phyloP scores from a whole-genome alignment of 495 filamentous ascomycete species.

The Neurospora sp. region DNA sequence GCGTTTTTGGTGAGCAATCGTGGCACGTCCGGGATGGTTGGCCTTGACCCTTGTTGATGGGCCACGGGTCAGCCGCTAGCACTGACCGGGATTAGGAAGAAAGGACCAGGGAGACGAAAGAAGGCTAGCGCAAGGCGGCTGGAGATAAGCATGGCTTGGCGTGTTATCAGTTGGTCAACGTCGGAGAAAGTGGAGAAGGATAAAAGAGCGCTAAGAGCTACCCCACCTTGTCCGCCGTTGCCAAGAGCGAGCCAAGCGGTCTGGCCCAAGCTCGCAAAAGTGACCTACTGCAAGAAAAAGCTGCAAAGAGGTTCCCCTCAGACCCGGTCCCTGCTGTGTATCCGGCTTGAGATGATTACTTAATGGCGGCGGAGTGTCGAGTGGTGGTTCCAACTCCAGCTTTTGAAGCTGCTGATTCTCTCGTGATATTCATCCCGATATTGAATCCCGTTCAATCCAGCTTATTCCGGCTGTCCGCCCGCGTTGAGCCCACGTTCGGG shows the following conservation, averaged over 20 bases:
- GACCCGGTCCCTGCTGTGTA: not conserved
- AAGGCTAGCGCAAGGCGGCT: not conserved
- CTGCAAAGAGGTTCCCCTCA: not conserved
- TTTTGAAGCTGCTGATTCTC: not conserved
- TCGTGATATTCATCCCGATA: not conserved
- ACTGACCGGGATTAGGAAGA: not conserved
- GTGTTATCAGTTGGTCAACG: not conserved
- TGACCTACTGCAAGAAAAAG: not conserved
- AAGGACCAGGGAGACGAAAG: not conserved
- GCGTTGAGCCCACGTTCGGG: not conserved
- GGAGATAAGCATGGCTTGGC: not conserved
- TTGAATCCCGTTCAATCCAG: not conserved
- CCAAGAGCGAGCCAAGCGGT: not conserved
- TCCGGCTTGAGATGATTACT: not conserved
- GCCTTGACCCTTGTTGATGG: too few relatives aligned
- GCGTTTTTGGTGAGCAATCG: too few relatives aligned
- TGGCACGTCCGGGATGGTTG: too few relatives aligned
- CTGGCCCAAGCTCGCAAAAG: not conserved
- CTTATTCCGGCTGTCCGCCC: not conserved
- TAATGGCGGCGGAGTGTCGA: not conserved
- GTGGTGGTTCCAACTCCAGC: not conserved
- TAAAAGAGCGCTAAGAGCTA: not conserved
- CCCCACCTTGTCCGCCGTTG: not conserved
- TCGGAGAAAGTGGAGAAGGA: not conserved
- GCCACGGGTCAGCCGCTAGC: too few relatives aligned